A percentile compares a stretch with the other conserved stretches of the same genome.
These are phyloP conservation scores for Alternaria ventricosa DNA, from an alignment of 2,329 filamentous ascomycete genomes.

Conservation along the genomic window DNA sequence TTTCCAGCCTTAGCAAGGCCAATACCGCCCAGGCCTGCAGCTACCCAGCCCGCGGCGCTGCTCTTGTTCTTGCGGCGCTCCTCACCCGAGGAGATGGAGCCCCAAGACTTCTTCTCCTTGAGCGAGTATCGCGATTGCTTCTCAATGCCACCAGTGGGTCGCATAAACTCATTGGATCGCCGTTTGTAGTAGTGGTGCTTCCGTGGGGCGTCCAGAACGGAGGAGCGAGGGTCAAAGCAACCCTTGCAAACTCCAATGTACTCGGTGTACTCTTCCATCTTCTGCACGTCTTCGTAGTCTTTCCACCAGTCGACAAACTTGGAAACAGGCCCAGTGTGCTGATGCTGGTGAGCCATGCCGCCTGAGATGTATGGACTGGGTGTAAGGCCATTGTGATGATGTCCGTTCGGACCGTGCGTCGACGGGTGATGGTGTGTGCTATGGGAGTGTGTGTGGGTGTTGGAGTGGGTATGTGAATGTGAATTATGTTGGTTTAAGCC, in stretches of 20 bases:
- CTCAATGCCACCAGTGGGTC: conserved; percentile 58
- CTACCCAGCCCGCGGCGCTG: conserved; percentile 58
- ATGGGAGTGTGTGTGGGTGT: conserved; percentile 34
- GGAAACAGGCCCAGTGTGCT: conserved; percentile 62
- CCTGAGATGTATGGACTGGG: conserved; percentile 36
- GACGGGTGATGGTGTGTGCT: conserved; percentile 33
- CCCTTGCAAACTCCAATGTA: conserved; percentile 70
- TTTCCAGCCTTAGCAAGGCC: conserved; percentile 61
- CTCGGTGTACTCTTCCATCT: conserved; percentile 72
- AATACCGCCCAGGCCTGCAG: conserved; percentile 62
- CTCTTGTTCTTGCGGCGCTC: conserved; percentile 50
- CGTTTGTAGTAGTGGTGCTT: conserved; percentile 62
- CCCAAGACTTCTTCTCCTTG: conserved; percentile 39
- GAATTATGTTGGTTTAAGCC: conserved; percentile 51
- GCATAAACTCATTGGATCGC: conserved; percentile 53
- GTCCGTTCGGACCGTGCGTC: conserved; percentile 37
- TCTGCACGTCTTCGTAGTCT: conserved; percentile 68
- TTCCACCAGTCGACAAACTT: conserved; percentile 67
- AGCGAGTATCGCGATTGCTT: conserved; percentile 64
- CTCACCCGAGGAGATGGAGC: conserved; percentile 40
- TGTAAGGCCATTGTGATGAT: conserved; percentile 23
- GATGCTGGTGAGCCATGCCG: conserved; percentile 56
- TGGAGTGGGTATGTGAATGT: conserved; percentile 26
- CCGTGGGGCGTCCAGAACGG: conserved; percentile 63
- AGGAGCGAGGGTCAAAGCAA: conserved; percentile 68